Base-by-base conservation (phyloP, 2,329 filamentous ascomycete species). In the Microsporum canis region DNA sequence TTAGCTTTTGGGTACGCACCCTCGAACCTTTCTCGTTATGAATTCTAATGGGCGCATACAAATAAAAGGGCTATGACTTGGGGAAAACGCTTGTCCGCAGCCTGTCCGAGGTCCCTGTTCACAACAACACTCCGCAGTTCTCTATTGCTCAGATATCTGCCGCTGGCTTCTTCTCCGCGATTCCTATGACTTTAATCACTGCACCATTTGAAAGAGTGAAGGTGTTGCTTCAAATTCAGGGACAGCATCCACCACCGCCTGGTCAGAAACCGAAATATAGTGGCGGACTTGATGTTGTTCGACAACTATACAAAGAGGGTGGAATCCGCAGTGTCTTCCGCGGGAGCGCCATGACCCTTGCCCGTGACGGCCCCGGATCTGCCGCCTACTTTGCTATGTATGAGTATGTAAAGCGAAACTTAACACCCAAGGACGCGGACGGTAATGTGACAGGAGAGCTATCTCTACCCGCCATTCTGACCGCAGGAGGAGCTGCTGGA, bases 161-260 rank as follows among this genome's bases (percentile, higher is more conserved):
- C 39, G 94, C 94, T 12, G 94, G 94, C 65, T 96, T 96, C 84
- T 95, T 99, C 83, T 95, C 89, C 71, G 94, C 94, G 63, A 88
- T 99, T 63, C 94, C 94, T 70, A 95, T 95, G 90, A 99, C 94
- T 3, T 77, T 89, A 75, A 96, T 99, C 78, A 97, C 94, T n/a
- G 94, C 94, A 3, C 94, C 94, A 63, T 97, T 99, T 73, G 94
- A 99, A 82, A 92, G 94, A 71, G 91, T 99, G 68, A 99, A 99
- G 78, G 92, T 99, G 61, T 91, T 99, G 65, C 86, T 99, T 0
- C 94, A 99, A 76, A 95, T 97, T 67, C 94, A 97, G 77, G 91
- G 91, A 70, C 91, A 96, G 76, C 91, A 91, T 77, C 78, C 82
- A 59, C 86, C 94, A 45, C 85, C 86, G 0, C 89, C 91, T 0